These are phyloP conservation scores for Nicotiana tomentosiformis DNA, from an alignment of 257 asterid species.

Conservation along the genomic window DNA sequence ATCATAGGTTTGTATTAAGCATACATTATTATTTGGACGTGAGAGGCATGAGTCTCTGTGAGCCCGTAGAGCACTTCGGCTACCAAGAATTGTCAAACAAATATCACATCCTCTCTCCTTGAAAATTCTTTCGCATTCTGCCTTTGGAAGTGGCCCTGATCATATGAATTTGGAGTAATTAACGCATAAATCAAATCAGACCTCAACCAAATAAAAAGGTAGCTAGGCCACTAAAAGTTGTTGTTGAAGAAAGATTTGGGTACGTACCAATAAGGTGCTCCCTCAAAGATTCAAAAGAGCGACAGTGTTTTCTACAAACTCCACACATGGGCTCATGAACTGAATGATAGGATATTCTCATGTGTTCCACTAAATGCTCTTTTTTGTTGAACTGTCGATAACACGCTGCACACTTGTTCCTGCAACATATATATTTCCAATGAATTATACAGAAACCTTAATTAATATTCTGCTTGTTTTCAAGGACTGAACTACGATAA, in stretches of 20 bases:
- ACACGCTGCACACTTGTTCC: constrained; percentile 96
- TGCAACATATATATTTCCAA: constrained; percentile 8
- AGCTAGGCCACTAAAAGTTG: background rate
- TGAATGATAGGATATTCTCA: constrained; percentile 78
- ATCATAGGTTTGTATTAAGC: background rate
- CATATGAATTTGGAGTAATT: background rate
- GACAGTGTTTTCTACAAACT: constrained; percentile 71
- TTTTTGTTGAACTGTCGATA: constrained; percentile 79
- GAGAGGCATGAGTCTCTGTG: constrained; percentile 69
- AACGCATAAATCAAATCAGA: background rate
- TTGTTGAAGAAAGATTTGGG: background rate
- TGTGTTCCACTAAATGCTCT: constrained; percentile 89
- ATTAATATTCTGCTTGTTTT: too few species aligned
- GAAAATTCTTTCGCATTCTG: constrained; percentile 84
- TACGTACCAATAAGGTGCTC: constrained; percentile 85
- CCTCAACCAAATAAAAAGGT: background rate
- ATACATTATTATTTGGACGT: constrained; percentile 39
- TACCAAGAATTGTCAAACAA: constrained; percentile 48
- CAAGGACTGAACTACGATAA: too few species aligned
- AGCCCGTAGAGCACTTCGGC: constrained; percentile 39
- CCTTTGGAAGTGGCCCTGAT: constrained; percentile 88
- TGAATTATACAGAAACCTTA: too few species aligned
- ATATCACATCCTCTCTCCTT: constrained; percentile 81
- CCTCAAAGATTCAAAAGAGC: constrained; percentile 84
- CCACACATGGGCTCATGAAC: constrained; percentile 82